A percentile compares a stretch with the other conserved stretches of the same genome.
Conservation (phyloP, 2,329 filamentous ascomycete species). For the Parasarocladium wereldwijsianum region DNA sequence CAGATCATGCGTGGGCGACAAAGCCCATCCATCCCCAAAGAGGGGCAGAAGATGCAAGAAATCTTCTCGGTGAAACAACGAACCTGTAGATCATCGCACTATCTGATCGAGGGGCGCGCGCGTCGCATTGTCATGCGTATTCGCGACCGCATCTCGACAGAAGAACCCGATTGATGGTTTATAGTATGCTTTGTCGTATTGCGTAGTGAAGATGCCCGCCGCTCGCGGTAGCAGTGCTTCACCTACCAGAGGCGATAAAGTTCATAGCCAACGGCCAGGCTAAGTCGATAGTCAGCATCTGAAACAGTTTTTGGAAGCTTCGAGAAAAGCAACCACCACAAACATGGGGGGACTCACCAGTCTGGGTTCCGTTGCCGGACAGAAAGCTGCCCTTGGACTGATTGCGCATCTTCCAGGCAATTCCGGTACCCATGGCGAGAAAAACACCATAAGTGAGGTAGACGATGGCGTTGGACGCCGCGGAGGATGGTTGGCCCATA, state of each 20-base stretch:
- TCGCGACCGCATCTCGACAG: too few relatives aligned
- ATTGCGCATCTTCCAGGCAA: constrained; percentile 42
- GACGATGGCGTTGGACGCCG: constrained; percentile 72
- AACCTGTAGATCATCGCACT: too few relatives aligned
- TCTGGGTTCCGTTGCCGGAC: constrained; percentile 67
- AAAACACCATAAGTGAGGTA: constrained; percentile 68
- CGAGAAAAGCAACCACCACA: background rate
- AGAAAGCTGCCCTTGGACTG: constrained; percentile 60
- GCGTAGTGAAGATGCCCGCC: constrained; percentile 27
- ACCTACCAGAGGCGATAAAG: constrained; percentile 89
- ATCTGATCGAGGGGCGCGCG: too few relatives aligned
- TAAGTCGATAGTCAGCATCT: constrained; percentile 25
- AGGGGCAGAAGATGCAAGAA: too few relatives aligned
- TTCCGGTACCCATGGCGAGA: constrained; percentile 46
- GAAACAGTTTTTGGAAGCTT: background rate
- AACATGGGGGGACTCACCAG: constrained; percentile 43
- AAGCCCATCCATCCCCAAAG: too few relatives aligned
- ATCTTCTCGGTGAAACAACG: too few relatives aligned
- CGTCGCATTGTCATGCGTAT: too few relatives aligned
- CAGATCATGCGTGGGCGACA: too few relatives aligned
- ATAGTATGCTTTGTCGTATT: constrained; percentile 2
- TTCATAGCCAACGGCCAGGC: constrained; percentile 71
- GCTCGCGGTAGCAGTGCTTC: constrained; percentile 16
- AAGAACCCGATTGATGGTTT: too few relatives aligned
- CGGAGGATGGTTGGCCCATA: constrained; percentile 63